Evolutionary conservation across 805 yeast species (phyloP).

Genomic region (Pichia scutulata): DNA sequence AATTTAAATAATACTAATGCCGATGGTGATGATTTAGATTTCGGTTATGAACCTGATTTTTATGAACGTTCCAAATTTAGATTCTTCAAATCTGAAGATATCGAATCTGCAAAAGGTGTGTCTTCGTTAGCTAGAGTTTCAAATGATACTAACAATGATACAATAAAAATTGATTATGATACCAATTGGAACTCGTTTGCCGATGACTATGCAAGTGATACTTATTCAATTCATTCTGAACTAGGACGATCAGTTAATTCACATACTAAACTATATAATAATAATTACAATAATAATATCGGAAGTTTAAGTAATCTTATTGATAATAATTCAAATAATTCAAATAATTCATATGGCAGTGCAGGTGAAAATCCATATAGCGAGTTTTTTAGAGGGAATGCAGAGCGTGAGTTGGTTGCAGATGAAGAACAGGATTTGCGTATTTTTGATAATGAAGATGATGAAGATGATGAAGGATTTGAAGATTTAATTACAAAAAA

Average conservation of each 20-base stretch:
- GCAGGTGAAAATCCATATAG: constrained; percentile 11
- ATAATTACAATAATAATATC: background rate
- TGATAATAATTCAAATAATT: constrained; percentile 1
- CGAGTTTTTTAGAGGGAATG: constrained; percentile 14
- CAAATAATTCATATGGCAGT: constrained; percentile 9
- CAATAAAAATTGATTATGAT: constrained; percentile 57
- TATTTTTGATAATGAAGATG: constrained; percentile 18
- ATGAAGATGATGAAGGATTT: constrained; percentile 10
- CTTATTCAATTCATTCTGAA: constrained; percentile 5
- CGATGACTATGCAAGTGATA: constrained; percentile 30
- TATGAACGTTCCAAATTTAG: constrained; percentile 46
- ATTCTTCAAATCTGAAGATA: constrained; percentile 77
- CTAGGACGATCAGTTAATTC: background rate
- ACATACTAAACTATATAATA: background rate
- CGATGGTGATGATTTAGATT: constrained; percentile 26
- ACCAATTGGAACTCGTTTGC: constrained; percentile 66
- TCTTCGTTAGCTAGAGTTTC: constrained; percentile 56
- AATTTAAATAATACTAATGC: background rate
- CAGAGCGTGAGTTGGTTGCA: constrained; percentile 12
- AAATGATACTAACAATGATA: constrained; percentile 12
- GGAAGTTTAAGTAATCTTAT: background rate
- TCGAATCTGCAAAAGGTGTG: constrained; percentile 81
- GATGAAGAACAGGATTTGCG: constrained; percentile 11
- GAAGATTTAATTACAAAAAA: constrained; percentile 8
- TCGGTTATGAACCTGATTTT: constrained; percentile 31